Evolutionary conservation across 2,329 filamentous ascomycete genomes (phyloP).

Genomic region (Hymenoscyphus scutula): DNA sequence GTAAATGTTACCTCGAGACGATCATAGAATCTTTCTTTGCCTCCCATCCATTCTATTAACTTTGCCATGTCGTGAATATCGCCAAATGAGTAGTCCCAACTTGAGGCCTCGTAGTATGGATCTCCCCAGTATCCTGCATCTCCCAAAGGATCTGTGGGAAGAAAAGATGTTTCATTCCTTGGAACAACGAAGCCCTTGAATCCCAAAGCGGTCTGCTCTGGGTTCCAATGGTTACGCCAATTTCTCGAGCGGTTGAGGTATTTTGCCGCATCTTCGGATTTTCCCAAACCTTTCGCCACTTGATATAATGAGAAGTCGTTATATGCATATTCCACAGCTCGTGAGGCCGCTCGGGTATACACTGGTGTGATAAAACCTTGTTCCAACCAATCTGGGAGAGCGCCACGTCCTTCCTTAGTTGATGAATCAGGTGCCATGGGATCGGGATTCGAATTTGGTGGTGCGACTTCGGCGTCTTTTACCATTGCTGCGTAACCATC

Average conservation of each 20-base stretch:
- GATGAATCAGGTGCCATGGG: slow-evolving; percentile 52
- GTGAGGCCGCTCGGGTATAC: slow-evolving; percentile 59
- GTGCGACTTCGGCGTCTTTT: slow-evolving; percentile 63
- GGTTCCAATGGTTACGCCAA: slow-evolving; percentile 73
- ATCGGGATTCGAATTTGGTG: slow-evolving; percentile 59
- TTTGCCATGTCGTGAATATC: slow-evolving; percentile 52
- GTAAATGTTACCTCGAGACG: slow-evolving; percentile 52
- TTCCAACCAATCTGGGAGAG: slow-evolving; percentile 65
- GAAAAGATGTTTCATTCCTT: slow-evolving; percentile 46
- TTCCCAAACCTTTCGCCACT: slow-evolving; percentile 52
- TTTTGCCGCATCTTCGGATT: slow-evolving; percentile 48
- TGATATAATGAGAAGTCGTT: slow-evolving; percentile 68
- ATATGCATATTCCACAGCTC: slow-evolving; percentile 64
- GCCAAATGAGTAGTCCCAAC: slow-evolving; percentile 53
- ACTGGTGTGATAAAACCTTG: slow-evolving; percentile 64
- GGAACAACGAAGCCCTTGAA: slow-evolving; percentile 68
- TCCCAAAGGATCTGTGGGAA: slow-evolving; percentile 45
- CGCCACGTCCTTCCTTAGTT: slow-evolving; percentile 66
- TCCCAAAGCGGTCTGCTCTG: slow-evolving; percentile 52
- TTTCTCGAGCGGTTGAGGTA: slow-evolving; percentile 64
- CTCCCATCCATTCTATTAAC: slow-evolving; percentile 48
- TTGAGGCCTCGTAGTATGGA: slow-evolving; percentile 49
- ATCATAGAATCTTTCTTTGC: slow-evolving; percentile 45
- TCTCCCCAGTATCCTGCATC: slow-evolving; percentile 53
- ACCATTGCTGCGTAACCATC: slow-evolving; percentile 62